Base-by-base conservation (phyloP, 345 rosid species). In the Carallia pectinifolia region DNA sequence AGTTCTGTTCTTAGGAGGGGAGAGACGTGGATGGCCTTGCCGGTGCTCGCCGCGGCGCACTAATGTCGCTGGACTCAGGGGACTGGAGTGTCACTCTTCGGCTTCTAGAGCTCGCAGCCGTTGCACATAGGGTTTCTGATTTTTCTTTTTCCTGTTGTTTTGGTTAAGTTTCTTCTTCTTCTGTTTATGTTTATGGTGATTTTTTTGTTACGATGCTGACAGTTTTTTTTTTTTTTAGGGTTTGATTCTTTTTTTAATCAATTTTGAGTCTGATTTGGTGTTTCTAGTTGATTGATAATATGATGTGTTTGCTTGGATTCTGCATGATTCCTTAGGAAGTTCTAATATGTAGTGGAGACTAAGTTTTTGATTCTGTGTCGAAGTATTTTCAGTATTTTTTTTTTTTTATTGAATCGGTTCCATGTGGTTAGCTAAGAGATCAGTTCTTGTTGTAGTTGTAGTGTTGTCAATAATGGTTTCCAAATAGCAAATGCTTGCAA, bases 31-130 rank as follows among this genome's bases (percentile, higher is more conserved):
- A 81, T 74, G 81, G 84, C 81, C 69, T 65, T 83, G 78, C 58
- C 76, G 79, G 60, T 78, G 75, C n/a, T 66, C 55, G 23, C 23
- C 23, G 23, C 23, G 23, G 72, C 65, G 76, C 72, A 67, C 83
- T 91, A 82, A 89, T 85, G 90, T 79, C 89, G 79, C 66, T 79
- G 72, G 82, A 85, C 79, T 80, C 85, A 78, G 61, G 74, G 70
- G 81, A 85, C 79, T 83, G 85, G 81, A 65, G 74, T 80, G 87
- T 76, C 38, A 67, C 85, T 74, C 82, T 84, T 80, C 84, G 76
- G 62, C 78, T 85, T 59, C 88, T 77, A 39, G 87, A 85, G 40
- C 81, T 81, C 72, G 85, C 85, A 58, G 87, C 81, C 18, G 82
- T 85, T 87, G 89, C 86, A 82, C 58, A 61, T 15, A 37, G 29